phyloP scores from a whole-genome alignment of 1,284 basidiomycete species.

The Neolentinus lepideus region DNA sequence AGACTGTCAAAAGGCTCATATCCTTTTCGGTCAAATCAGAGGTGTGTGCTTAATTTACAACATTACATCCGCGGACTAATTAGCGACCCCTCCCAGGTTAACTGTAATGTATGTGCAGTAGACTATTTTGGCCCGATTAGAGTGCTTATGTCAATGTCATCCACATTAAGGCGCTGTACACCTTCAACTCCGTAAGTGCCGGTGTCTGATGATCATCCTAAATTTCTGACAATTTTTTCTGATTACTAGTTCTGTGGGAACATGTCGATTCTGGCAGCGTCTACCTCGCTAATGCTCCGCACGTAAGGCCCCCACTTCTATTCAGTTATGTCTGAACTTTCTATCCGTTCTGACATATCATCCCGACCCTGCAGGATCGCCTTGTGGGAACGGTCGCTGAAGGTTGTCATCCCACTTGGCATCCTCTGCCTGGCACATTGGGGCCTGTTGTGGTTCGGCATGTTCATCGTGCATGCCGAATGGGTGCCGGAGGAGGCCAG shows the following conservation, averaged over 20 bases:
- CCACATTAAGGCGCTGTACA: constrained; percentile 50
- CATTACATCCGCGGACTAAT: neutral
- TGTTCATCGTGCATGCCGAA: constrained; percentile 53
- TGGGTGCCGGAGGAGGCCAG: constrained; percentile 33
- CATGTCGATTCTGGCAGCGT: constrained; percentile 55
- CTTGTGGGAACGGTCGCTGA: constrained; percentile 55
- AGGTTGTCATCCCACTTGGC: constrained; percentile 41
- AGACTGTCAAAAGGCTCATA: constrained; percentile 36
- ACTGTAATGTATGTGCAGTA: constrained; percentile 43
- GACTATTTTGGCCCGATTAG: neutral
- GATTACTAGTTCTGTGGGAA: constrained; percentile 30
- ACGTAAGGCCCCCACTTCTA: constrained; percentile 36
- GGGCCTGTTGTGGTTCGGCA: constrained; percentile 58
- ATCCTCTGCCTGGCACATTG: constrained; percentile 55
- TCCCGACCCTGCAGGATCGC: constrained; percentile 39
- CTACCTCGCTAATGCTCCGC: constrained; percentile 63
- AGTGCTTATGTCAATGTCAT: neutral
- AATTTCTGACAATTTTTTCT: neutral
- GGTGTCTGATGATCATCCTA: neutral
- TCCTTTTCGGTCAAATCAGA: constrained; percentile 37
- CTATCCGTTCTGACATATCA: neutral
- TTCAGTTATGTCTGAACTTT: neutral
- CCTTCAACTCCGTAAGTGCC: constrained; percentile 53
- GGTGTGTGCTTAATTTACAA: neutral
- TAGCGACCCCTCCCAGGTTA: constrained; percentile 32